Evolutionary conservation across 169 alveolate genomes (phyloP), one percentile per base, ranked within the genome.

Genomic region (Eimeria acervulina): DNA sequence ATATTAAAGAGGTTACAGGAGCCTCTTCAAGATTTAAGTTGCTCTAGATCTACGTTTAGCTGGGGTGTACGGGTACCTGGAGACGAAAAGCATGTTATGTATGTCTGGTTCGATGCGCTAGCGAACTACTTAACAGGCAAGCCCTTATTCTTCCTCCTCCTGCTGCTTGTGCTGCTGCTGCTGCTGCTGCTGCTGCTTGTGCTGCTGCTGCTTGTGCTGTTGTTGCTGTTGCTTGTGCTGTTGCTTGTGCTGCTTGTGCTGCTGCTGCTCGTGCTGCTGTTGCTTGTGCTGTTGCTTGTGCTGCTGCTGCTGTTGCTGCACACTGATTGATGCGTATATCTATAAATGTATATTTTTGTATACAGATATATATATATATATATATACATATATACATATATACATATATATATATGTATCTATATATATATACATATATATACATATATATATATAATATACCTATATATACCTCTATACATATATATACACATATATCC

Each of bases 51-150:
- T 21, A 97, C 97, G 92, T 98, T 99, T 95, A 95, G 96, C 42
- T 99, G 99, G 99, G 99, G 99, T 19, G 98, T 98, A n/a, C 98
- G 98, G 12, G 99, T 98, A 40, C 97, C 97, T 12, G 96, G 70
- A 3, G 96, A 95, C 55, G 95, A 63, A 10, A 93, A 95, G 33
- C 99, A 99, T 95, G 99, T 99, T 42, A 99, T 99, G 99, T 99
- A 99, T 97, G 99, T 99, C 28, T 99, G 99, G 99, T 98, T 98
- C 96, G 99, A 99, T 93, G 99, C 99, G 17, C 93, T 99, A 91
- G 96, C 98, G 63, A 98, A 98, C 97, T 99, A 99, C 94, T 59
- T 97, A 94, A 95, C 98, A 63, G 98, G 97, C 44, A 19, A 6
- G 90, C 21, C 5, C 12, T 23, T 55, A 4, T 23, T 55, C 5